Conservation (phyloP, 1,284 basidiomycete species). For the Phenoliferia sp. region DNA sequence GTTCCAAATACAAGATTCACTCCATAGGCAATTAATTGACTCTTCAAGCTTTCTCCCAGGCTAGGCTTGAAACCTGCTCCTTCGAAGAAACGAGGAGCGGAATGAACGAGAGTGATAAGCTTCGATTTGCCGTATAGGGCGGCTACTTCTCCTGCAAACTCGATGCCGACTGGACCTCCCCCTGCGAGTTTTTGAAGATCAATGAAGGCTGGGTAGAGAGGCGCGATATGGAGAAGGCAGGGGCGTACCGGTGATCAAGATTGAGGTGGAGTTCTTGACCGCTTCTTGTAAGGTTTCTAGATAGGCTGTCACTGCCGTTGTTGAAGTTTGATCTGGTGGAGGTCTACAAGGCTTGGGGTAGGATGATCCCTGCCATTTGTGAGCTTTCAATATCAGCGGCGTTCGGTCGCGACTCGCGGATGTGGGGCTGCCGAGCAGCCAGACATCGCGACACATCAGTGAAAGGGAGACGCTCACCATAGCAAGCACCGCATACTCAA, state of each 20-base stretch:
- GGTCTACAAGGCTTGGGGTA: conserved; percentile 26
- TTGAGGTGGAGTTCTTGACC: conserved; percentile 37
- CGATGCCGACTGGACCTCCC: conserved; percentile 48
- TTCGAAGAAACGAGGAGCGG: conserved; percentile 11
- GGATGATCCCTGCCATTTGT: conserved; percentile 19
- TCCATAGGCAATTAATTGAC: conserved; percentile 39
- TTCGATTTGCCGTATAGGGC: conserved; percentile 30
- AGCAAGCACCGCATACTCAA: conserved; percentile 35
- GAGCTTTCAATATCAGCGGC: not conserved
- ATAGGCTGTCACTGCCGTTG: conserved; percentile 9
- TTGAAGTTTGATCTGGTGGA: not conserved
- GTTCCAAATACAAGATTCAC: conserved; percentile 42
- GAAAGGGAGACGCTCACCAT: conserved; percentile 12
- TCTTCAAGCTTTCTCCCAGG: conserved; percentile 27
- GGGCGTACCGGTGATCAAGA: conserved; percentile 45
- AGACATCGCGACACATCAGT: too few species aligned
- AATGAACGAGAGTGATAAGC: conserved; percentile 42
- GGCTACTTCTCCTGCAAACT: conserved; percentile 43
- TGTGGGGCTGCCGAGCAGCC: not conserved
- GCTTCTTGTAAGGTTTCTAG: conserved; percentile 19
- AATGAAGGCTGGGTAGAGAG: too few species aligned
- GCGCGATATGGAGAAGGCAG: too few species aligned
- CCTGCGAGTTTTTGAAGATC: too few species aligned
- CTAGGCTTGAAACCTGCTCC: conserved; percentile 24
- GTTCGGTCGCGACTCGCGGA: too few species aligned